Percentiles rank a stretch among this genome's conserved stretches.
Conservation (phyloP, 2,329 filamentous ascomycete species). For the Arthrobotrys sphaeroides region DNA sequence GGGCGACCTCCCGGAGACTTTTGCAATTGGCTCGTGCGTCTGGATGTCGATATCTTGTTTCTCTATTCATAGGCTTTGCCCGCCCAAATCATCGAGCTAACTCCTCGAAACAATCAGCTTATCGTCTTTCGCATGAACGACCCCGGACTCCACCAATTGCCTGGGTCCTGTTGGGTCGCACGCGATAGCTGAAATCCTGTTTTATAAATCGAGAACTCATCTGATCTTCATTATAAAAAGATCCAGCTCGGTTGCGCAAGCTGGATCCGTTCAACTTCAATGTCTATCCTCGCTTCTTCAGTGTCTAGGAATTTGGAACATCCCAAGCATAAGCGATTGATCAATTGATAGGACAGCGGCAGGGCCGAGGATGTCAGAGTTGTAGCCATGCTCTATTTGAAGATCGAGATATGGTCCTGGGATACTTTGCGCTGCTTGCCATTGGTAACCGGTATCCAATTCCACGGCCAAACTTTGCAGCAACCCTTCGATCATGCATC, state of each 20-base stretch:
- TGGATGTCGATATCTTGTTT: background rate
- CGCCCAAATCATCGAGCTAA: conserved; percentile 6
- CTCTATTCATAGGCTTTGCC: background rate
- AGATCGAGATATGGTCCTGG: background rate
- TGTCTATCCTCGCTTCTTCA: conserved; percentile 14
- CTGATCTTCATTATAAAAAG: background rate
- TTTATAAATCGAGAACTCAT: background rate
- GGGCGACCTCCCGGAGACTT: conserved; percentile 39
- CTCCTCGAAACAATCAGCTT: conserved; percentile 10
- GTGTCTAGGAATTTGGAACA: conserved; percentile 51
- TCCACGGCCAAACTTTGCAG: conserved; percentile 1
- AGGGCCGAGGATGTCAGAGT: background rate
- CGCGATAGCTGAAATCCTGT: conserved; percentile 7
- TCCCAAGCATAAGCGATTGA: conserved; percentile 26
- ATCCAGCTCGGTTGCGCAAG: conserved; percentile 41
- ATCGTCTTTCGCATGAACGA: conserved; percentile 14
- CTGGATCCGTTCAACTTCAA: conserved; percentile 22
- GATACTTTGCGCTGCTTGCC: background rate
- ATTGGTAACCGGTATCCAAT: conserved; percentile 3
- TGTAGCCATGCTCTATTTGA: background rate
- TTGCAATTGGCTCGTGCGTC: conserved; percentile 30
- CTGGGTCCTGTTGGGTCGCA: background rate
- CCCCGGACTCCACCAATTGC: conserved; percentile 19
- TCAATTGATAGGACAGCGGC: conserved; percentile 45
- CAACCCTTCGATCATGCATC: background rate